Evolutionary conservation across 495 filamentous ascomycete genomes (phyloP).

Genomic region (Neurospora sp.): DNA sequence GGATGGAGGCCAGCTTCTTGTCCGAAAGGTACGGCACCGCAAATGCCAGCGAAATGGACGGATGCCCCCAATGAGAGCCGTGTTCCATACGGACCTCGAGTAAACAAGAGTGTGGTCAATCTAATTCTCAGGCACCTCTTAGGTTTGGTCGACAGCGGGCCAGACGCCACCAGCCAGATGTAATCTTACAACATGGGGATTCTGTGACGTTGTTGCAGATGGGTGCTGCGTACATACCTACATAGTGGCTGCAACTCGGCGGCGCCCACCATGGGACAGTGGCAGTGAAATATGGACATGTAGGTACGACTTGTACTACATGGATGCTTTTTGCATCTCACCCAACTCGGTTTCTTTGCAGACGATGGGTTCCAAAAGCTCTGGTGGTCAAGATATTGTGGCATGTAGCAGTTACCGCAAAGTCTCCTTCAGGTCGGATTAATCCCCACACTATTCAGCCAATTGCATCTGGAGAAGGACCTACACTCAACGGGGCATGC

Average conservation of each 20-base stretch:
- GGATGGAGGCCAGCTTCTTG: neutral
- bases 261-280: neutral
- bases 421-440: too few species aligned
- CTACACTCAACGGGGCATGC: too few species aligned
- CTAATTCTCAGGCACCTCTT: neutral
- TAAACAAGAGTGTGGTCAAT: neutral
- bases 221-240: neutral
- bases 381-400: neutral
- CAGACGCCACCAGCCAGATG: neutral
- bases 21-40: neutral
- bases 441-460: too few species aligned
- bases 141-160: neutral
- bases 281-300: neutral
- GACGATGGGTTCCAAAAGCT: neutral
- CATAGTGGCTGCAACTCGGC: neutral
- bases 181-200: neutral
- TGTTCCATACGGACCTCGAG: neutral
- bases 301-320: neutral
- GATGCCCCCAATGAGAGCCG: conserved; percentile 22
- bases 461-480: too few species aligned
- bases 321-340: neutral
- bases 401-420: neutral
- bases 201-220: neutral
- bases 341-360: neutral
- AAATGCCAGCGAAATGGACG: neutral